phyloP scores from a whole-genome alignment of 176 grass and related monocot species.

The Panicum miliaceum region DNA sequence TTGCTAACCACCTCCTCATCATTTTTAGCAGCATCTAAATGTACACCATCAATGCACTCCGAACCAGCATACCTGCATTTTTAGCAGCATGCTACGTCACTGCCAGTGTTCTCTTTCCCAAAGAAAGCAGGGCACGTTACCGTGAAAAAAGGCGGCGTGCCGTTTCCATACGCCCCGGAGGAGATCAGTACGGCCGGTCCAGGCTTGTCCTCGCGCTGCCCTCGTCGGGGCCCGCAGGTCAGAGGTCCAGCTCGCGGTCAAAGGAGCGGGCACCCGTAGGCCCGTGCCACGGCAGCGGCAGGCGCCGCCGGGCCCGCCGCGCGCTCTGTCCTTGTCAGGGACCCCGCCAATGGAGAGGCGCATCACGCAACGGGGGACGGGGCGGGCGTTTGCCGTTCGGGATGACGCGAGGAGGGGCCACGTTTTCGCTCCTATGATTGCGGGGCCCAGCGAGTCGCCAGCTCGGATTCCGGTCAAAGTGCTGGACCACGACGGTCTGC shows the following conservation, averaged over 20 bases:
- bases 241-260: slow-evolving; percentile 5
- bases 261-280: not conserved
- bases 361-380: not conserved
- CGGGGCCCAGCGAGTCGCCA: not conserved
- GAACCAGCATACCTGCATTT: not conserved
- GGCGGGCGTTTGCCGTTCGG: not conserved
- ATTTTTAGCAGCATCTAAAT: not conserved
- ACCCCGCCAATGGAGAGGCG: not conserved
- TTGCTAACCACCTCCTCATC: not conserved
- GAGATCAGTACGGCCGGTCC: not conserved
- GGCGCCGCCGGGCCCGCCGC: not conserved
- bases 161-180: not conserved
- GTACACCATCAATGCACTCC: not conserved
- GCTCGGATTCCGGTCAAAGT: slow-evolving; percentile 29
- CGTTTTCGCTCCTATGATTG: not conserved
- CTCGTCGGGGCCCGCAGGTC: not conserved
- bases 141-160: not conserved
- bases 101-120: not conserved
- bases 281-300: not conserved
- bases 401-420: not conserved
- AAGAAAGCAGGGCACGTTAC: not conserved
- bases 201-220: not conserved
- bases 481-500: slow-evolving; percentile 18
- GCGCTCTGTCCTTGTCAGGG: not conserved
- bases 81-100: not conserved